Evolutionary conservation across 495 filamentous ascomycete genomes (phyloP), one percentile per base, ranked within the genome.

Genomic region (Schizothecium vesticola): DNA sequence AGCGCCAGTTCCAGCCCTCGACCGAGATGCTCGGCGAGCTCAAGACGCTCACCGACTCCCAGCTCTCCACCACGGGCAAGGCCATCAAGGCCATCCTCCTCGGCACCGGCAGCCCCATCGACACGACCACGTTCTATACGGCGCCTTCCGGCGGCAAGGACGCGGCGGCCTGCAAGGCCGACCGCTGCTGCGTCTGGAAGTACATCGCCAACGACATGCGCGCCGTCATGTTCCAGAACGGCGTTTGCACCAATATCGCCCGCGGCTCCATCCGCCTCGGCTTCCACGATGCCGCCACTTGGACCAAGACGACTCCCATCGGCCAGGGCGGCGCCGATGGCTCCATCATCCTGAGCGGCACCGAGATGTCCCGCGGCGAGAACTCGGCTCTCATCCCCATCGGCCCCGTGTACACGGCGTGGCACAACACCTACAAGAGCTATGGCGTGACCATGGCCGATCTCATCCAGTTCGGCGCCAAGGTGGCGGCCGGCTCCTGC

Each of bases 141-240:
- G 63, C 63, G 3, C 63, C 63, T 16, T 3, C 63, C 4, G 63
- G 63, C 25, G 63, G 63, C 25, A 65, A 28, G 55, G 63, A 65
- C 56, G 63, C 63, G 11, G 21, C 22, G 16, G 63, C 63, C 55
- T 65, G 63, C 55, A 23, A 28, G 23, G 36, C 36, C n/a, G 63
- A 65, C 25, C 21, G 63, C n/a, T 65, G 63, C 63, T 65, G 63
- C 25, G 29, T 65, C 63, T 65, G 63, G 63, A 57, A 65, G 63
- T 65, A 65, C 51, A 65, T 65, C 25, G 63, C 63, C 63, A 58
- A 58, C 25, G 63, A 65, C 55, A 65, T 65, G 63, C 63, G 63
- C n/a, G 55, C 63, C 7, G 51, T 55, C 63, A 28, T 65, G 22
- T 21, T 65, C 51, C 16, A 65, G 24, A 43, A 63, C 59, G 59